Evolutionary conservation across 176 grass and related monocot genomes (phyloP), one percentile per base, ranked within the genome.

Genomic region (Musa acuminata): DNA sequence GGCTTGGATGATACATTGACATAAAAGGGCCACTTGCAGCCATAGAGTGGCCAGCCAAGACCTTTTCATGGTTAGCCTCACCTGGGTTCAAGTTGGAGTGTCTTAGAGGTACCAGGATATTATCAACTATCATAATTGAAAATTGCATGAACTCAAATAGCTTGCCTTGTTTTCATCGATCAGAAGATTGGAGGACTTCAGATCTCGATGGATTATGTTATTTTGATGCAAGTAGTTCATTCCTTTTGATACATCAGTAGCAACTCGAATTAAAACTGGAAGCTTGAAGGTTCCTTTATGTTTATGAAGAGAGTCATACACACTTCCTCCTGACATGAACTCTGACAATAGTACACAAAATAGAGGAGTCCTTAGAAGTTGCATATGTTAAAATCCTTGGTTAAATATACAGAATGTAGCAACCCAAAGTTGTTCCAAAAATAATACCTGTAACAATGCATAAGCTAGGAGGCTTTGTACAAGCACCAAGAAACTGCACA

Each of bases 201-300:
- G 64, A 51, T 84, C 82, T 26, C 82, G 82, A 21, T 84, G 82
- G 66, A 84, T 75, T 29, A 84, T 84, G 13, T 75, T 69, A 16
- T 84, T 77, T 75, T 84, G 77, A 62, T 84, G 82, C 52, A 84
- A 80, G 66, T 80, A 84, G 70, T 75, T 54, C 82, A 84, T 84
- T 51, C 82, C 82, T 69, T 84, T 80, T 69, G 82, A 66, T 80
- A 84, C 69, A 69, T 84, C 82, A 75, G 75, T 27, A 51, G 77
- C 76, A 52, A 80, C 79, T 84, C 71, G 74, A 65, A 84, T 48
- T 72, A 84, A 79, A 62, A 57, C 26, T 63, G 67, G 82, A 74
- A 78, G 69, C 23, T 76, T 84, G 49, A 84, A 11, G 9, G 25
- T 2, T 74, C 49, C 51, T 62, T 52, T 80, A 27, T 80, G 53